Evolutionary conservation across 768 basidiomycete species (phyloP), one percentile per base, ranked within the genome.

Genomic region (Multifurca ochricompacta): DNA sequence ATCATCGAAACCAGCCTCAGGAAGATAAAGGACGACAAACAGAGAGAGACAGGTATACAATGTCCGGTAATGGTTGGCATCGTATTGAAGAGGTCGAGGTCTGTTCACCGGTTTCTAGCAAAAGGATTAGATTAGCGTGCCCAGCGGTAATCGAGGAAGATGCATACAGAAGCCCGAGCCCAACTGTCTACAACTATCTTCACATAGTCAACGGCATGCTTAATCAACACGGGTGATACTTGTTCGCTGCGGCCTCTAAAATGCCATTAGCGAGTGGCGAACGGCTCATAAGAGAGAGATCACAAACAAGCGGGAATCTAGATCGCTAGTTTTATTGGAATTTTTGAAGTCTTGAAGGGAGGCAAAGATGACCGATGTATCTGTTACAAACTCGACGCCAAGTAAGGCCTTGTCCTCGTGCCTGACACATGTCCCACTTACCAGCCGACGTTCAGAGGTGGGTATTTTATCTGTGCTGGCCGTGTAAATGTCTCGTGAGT

Each of bases 1-100:
- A 57, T 86, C 80, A 56, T 91, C 88, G 53, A 81, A 77, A 2
- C 87, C 91, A 21, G 82, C 80, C 60, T 84, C 83, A 0, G 95
- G 86, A 8, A 94, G 70, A 67, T 89, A 95, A 25, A 98, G 73
- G 13, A 87, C 77, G 46, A 85, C 78, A 53, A 94, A 89, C 19
- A 98, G 76, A 2, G 89, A 86, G 58, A 96, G 79, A 60, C 83
- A 86, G 1, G 88, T 83, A 66, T 87, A 89, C 16, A 93, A 68
- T 53, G 73, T 75, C 52, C 84, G 78, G 61, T 89, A 87, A 64
- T 91, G 88, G 21, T 68, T 68, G 3, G 64, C 62, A n/a, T 66
- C 60, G 46, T 62, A 63, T 40, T 68, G 69, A 16, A 69, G 54
- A 4, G 66, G 60, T 31, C 65, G 66, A 1, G 56, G 16, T 31